A percentile compares a stretch with the other conserved stretches of the same genome.
Evolutionary conservation across 805 yeast genomes (phyloP).

Genomic region (Starmerella floris): DNA sequence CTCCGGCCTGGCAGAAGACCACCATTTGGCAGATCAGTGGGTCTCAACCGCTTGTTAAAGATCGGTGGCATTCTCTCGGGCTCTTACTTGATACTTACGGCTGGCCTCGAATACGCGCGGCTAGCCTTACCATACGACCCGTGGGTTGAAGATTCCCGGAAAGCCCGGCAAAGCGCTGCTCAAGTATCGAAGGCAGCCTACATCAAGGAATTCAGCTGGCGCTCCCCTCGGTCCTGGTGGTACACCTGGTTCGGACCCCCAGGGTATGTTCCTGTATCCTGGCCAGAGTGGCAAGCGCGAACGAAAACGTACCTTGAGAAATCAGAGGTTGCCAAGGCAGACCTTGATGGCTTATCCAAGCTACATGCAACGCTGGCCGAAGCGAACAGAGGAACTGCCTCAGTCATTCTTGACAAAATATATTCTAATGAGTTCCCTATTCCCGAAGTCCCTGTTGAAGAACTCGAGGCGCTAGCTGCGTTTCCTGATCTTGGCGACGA

Average conservation of each 20-base stretch:
- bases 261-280: conserved; percentile 39
- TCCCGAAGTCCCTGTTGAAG: conserved; percentile 11
- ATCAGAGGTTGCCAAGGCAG: conserved; percentile 11
- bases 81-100: conserved; percentile 36
- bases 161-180: conserved; percentile 34
- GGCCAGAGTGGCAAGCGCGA: conserved; percentile 24
- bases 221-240: conserved; percentile 7
- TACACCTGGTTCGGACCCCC: conserved; percentile 59
- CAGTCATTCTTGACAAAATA: conserved; percentile 2
- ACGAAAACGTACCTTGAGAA: conserved; percentile 17
- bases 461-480: conserved; percentile 6
- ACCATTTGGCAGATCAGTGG: conserved; percentile 13
- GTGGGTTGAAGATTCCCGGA: conserved; percentile 55
- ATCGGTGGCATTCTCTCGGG: conserved; percentile 32
- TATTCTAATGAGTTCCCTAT: conserved; percentile 1
- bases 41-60: conserved; percentile 26
- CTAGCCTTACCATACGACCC: conserved; percentile 41
- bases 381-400: conserved; percentile 5
- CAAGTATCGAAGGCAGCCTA: not conserved
- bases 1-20: conserved; percentile 17
- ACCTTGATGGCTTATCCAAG: not conserved
- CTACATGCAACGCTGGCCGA: conserved; percentile 1
- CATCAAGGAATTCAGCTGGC: not conserved
- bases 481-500: conserved; percentile 11
- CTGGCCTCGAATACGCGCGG: conserved; percentile 46